Percentiles rank a stretch among this genome's conserved stretches.
Conservation (phyloP, 768 basidiomycete species). For the Lentinus tigrinus region DNA sequence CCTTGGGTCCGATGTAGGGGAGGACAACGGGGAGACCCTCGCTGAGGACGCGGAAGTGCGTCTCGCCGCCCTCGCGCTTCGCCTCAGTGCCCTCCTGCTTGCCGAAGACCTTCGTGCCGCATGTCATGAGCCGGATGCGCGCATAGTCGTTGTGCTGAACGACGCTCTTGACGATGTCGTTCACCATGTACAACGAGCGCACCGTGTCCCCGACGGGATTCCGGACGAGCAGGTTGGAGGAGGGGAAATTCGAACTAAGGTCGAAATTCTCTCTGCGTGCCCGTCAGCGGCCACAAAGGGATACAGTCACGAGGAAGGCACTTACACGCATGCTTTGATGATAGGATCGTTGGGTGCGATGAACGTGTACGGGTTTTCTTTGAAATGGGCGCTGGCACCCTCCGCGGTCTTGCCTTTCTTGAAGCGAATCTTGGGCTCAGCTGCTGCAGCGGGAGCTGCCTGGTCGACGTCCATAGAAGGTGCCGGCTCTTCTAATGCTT, state of each 20-base stretch:
- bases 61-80: constrained; percentile 48
- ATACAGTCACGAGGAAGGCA: constrained; percentile 12
- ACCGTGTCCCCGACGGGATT: constrained; percentile 72
- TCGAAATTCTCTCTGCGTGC: constrained; percentile 66
- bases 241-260: constrained; percentile 70
- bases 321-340: constrained; percentile 72
- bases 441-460: not conserved
- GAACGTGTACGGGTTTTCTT: constrained; percentile 91
- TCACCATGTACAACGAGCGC: constrained; percentile 86
- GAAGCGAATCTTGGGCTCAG: constrained; percentile 17
- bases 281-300: not conserved
- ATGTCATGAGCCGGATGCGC: constrained; percentile 81
- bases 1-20: constrained; percentile 69
- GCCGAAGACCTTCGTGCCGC: constrained; percentile 92
- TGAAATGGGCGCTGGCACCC: constrained; percentile 40
- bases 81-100: constrained; percentile 74
- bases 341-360: constrained; percentile 68
- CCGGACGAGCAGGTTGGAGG: constrained; percentile 78
- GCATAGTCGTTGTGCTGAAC: constrained; percentile 80
- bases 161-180: constrained; percentile 79
- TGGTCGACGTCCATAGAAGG: constrained; percentile 17
- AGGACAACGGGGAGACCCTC: constrained; percentile 85
- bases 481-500: not conserved
- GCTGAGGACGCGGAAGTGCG: constrained; percentile 73
- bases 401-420: constrained; percentile 23